Evolutionary conservation across 164 flowering plant species (phyloP).

Genomic region (Brasenia schreberi): DNA sequence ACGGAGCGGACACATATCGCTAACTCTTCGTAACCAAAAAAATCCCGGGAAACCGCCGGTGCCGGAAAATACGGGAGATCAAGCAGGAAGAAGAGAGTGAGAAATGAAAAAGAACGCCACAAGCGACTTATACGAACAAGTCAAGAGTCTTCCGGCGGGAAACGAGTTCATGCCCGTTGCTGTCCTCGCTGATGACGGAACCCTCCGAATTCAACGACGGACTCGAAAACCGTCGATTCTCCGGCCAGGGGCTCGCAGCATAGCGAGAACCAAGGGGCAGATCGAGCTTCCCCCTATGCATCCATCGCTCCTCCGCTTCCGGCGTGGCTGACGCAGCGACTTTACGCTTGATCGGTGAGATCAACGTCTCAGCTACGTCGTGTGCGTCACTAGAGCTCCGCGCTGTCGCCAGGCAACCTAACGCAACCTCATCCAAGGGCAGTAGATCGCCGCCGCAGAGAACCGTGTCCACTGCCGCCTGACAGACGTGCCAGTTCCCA

Average conservation of each 20-base stretch:
- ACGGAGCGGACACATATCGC: not conserved
- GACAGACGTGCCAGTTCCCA: constrained; percentile 75
- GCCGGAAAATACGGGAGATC: not conserved
- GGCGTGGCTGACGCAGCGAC: constrained; percentile 1
- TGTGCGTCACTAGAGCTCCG: constrained; percentile 11
- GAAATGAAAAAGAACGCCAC: not conserved
- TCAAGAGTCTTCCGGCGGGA: constrained; percentile 13
- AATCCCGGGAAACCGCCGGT: not conserved
- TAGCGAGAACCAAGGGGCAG: constrained; percentile 35
- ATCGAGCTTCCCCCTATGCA: constrained; percentile 39
- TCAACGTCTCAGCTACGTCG: constrained; percentile 18
- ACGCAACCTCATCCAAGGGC: constrained; percentile 32
- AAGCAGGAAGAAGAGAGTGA: not conserved
- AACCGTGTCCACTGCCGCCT: constrained; percentile 65
- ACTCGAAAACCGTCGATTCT: constrained; percentile 29
- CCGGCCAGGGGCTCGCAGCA: constrained; percentile 4
- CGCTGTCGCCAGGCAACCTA: constrained; percentile 5
- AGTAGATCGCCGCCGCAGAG: constrained; percentile 46
- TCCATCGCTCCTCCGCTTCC: constrained; percentile 13
- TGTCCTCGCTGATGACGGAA: constrained; percentile 31
- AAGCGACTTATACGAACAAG: constrained; percentile 7
- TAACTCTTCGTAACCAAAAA: not conserved
- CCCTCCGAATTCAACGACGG: constrained; percentile 70
- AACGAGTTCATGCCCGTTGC: constrained; percentile 2
- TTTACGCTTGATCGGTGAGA: not conserved